Evolutionary conservation across 2,329 filamentous ascomycete genomes (phyloP).

Genomic region (Coniochaeta sp.): DNA sequence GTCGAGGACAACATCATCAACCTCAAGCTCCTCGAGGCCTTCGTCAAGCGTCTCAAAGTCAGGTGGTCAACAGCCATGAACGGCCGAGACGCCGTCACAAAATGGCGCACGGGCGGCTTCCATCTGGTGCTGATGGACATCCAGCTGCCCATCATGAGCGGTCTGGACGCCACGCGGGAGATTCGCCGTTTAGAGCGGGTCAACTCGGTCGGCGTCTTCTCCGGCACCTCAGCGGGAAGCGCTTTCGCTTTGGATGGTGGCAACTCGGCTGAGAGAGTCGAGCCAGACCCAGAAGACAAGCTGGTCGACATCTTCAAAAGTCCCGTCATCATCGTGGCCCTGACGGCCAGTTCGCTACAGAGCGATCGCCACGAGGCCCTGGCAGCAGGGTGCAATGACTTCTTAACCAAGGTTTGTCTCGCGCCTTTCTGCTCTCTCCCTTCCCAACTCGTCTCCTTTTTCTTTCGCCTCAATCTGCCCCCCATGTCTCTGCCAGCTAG

Average conservation of each 20-base stretch:
- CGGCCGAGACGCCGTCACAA: slow-evolving; percentile 83
- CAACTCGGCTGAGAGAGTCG: slow-evolving; percentile 26
- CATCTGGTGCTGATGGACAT: slow-evolving; percentile 99
- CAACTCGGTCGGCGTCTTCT: slow-evolving; percentile 89
- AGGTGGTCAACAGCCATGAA: slow-evolving; percentile 97
- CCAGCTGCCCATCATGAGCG: slow-evolving; percentile 93
- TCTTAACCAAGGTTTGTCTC: slow-evolving; percentile 81
- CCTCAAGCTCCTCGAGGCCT: slow-evolving; percentile 83
- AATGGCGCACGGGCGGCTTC: slow-evolving; percentile 89
- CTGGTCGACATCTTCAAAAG: slow-evolving; percentile 78
- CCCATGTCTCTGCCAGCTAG: no score
- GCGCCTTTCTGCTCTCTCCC: background rate
- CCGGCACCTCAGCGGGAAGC: slow-evolving; percentile 41
- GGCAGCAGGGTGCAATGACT: slow-evolving; percentile 95
- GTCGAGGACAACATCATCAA: slow-evolving; percentile 99
- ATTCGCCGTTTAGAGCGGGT: slow-evolving; percentile 83
- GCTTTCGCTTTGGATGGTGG: slow-evolving; percentile 16
- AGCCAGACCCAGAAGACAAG: slow-evolving; percentile 58
- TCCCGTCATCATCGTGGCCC: slow-evolving; percentile 93
- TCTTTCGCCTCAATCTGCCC: no score
- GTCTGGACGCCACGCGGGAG: slow-evolving; percentile 88
- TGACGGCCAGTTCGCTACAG: slow-evolving; percentile 90
- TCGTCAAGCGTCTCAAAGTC: slow-evolving; percentile 93
- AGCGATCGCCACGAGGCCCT: slow-evolving; percentile 92
- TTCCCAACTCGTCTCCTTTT: background rate